Conservation (phyloP, 192 early-diverging fungal genomes). For the Spizellomyces punctatus region DNA sequence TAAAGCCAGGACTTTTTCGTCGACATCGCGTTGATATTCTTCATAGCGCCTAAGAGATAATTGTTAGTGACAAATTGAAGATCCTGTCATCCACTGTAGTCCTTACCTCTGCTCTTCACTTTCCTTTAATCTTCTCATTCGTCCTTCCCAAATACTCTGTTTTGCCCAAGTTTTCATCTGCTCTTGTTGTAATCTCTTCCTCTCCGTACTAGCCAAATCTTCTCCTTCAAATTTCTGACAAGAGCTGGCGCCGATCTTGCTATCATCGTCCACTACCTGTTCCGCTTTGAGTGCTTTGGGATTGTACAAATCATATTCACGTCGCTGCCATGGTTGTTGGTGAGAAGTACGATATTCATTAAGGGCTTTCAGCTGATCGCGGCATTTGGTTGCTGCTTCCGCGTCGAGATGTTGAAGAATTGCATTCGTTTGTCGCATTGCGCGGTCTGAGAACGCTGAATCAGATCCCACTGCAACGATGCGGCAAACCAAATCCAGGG, state of each 20-base stretch:
- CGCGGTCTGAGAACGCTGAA: constrained; percentile 30
- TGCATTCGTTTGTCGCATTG: constrained; percentile 44
- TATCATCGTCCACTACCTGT: constrained; percentile 47
- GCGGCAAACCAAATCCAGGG: not conserved
- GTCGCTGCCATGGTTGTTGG: constrained; percentile 46
- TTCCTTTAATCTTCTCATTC: constrained; percentile 34
- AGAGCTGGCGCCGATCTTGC: constrained; percentile 43
- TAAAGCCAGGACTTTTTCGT: constrained; percentile 39
- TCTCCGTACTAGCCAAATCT: constrained; percentile 42
- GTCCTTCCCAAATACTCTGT: constrained; percentile 49
- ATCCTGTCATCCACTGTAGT: not conserved
- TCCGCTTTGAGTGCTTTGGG: constrained; percentile 51
- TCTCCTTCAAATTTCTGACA: constrained; percentile 61
- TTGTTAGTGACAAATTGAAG: not conserved
- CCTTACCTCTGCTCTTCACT: constrained; percentile 42
- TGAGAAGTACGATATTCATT: constrained; percentile 48
- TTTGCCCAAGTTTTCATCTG: constrained; percentile 57
- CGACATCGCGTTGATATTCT: constrained; percentile 43
- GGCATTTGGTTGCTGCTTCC: constrained; percentile 34
- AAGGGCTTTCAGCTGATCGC: constrained; percentile 34
- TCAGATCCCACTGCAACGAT: not conserved
- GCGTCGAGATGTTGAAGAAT: constrained; percentile 52
- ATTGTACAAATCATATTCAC: constrained; percentile 63
- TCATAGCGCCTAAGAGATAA: constrained; percentile 37
- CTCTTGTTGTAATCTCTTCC: constrained; percentile 46